These are phyloP conservation scores for Marchantia polymorpha DNA, from an alignment of 225 moss, liverwort and hornwort species.

Conservation along the genomic window DNA sequence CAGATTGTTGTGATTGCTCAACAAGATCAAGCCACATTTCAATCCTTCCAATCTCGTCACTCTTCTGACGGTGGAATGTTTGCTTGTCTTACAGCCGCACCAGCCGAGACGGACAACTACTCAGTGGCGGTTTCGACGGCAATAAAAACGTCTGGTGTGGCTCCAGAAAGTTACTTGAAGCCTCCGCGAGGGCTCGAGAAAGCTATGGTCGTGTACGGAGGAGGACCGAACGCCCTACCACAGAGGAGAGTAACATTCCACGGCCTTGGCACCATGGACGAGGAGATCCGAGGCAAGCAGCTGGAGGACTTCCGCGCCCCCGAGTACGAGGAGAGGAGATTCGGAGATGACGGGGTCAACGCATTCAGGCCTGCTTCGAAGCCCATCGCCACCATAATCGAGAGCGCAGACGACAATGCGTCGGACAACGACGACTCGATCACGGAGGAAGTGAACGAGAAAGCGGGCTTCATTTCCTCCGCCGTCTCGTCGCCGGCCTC, in stretches of 20 bases:
- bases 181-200: slow-evolving; percentile 29
- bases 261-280: neutral
- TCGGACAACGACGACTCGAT: slow-evolving; percentile 4
- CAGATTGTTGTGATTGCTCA: neutral
- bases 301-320: neutral
- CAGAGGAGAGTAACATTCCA: neutral
- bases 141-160: neutral
- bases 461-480: slow-evolving; percentile 1
- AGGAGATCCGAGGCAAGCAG: slow-evolving; percentile 7
- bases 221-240: neutral
- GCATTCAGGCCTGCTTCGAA: neutral
- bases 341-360: neutral
- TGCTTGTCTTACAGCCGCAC: neutral
- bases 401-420: neutral
- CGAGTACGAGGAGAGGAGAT: neutral
- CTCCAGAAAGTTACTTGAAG: slow-evolving; percentile 17
- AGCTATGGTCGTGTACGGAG: neutral
- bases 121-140: neutral
- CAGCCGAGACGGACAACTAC: neutral
- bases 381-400: neutral
- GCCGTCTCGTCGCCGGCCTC: neutral
- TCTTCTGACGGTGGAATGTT: neutral
- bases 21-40: neutral
- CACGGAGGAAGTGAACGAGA: neutral
- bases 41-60: no score